phyloP scores from a whole-genome alignment of 1,139 yeast genomes.

The Pichiaceae sp. region DNA sequence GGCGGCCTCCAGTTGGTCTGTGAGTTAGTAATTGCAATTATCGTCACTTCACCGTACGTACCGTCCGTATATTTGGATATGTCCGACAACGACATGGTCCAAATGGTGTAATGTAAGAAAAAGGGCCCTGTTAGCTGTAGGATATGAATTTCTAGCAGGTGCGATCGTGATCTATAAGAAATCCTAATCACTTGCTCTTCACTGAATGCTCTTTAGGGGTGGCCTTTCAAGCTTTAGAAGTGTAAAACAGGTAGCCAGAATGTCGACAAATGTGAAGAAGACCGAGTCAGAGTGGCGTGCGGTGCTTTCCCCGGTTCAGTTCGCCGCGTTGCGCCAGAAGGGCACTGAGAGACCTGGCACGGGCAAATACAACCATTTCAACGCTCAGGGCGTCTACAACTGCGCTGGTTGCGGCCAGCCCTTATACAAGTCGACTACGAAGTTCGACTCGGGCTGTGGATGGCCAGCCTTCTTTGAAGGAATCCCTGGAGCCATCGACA shows the following conservation, averaged over 20 bases:
- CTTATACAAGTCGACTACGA: conserved; percentile 67
- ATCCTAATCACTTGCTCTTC: no score
- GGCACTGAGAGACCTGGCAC: conserved; percentile 82
- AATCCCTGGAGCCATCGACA: conserved; percentile 65
- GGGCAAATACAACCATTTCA: conserved; percentile 57
- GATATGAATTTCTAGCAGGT: not conserved
- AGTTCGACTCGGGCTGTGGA: conserved; percentile 88
- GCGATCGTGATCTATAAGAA: not conserved
- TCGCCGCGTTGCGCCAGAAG: conserved; percentile 65
- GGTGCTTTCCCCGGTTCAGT: conserved; percentile 66
- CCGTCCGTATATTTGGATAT: no score
- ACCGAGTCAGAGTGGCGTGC: conserved; percentile 77
- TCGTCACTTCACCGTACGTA: not conserved
- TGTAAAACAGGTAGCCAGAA: no score
- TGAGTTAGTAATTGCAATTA: not conserved
- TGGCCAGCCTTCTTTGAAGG: conserved; percentile 98
- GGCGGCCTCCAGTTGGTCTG: conserved; percentile 3
- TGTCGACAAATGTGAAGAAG: conserved; percentile 21
- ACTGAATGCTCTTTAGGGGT: no score
- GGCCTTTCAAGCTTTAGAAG: no score
- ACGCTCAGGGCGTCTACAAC: conserved; percentile 51
- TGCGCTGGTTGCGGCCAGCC: conserved; percentile 87
- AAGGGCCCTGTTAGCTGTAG: not conserved
- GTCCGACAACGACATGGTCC: no score
- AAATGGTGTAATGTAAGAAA: not conserved